phyloP scores from a whole-genome alignment of 2,329 filamentous ascomycete genomes.

The Alternaria viburni region DNA sequence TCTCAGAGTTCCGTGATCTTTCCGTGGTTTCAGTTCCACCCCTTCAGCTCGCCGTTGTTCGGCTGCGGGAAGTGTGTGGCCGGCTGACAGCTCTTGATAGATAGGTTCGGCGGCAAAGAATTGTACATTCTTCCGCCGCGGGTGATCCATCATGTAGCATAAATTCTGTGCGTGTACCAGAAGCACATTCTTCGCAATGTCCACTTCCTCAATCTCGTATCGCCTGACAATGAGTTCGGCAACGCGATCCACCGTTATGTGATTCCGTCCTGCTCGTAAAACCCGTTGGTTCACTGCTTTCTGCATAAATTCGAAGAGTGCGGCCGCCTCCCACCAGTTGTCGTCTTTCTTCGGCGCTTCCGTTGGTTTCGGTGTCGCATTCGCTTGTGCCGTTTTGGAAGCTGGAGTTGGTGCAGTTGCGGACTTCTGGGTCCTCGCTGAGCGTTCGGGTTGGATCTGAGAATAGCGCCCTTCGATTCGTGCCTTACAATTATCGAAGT shows the following conservation, averaged over 20 bases:
- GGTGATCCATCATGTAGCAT: constrained; percentile 48
- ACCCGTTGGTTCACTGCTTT: constrained; percentile 44
- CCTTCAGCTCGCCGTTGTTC: constrained; percentile 40
- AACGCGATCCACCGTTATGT: constrained; percentile 42
- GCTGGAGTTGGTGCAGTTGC: constrained; percentile 9
- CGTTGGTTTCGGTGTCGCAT: constrained; percentile 8
- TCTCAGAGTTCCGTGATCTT: constrained; percentile 31
- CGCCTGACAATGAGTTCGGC: constrained; percentile 43
- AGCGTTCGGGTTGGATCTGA: constrained; percentile 18
- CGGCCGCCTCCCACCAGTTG: constrained; percentile 49
- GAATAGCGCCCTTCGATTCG: constrained; percentile 37
- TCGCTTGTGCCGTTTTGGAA: constrained; percentile 4
- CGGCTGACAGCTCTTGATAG: constrained; percentile 38
- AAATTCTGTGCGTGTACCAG: constrained; percentile 47
- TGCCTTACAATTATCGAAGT: constrained; percentile 40
- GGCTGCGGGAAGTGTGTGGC: constrained; percentile 35
- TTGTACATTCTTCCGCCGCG: constrained; percentile 34
- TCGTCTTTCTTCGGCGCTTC: constrained; percentile 45
- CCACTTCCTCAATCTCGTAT: constrained; percentile 46
- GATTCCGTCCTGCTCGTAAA: constrained; percentile 35
- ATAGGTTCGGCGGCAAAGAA: constrained; percentile 43
- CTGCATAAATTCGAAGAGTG: constrained; percentile 50
- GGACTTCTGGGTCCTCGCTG: constrained; percentile 11
- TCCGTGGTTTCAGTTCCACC: constrained; percentile 39
- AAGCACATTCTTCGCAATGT: constrained; percentile 41